These are phyloP conservation scores for Zygoascus biomembranicola DNA, from an alignment of 805 yeast species.

Conservation along the genomic window DNA sequence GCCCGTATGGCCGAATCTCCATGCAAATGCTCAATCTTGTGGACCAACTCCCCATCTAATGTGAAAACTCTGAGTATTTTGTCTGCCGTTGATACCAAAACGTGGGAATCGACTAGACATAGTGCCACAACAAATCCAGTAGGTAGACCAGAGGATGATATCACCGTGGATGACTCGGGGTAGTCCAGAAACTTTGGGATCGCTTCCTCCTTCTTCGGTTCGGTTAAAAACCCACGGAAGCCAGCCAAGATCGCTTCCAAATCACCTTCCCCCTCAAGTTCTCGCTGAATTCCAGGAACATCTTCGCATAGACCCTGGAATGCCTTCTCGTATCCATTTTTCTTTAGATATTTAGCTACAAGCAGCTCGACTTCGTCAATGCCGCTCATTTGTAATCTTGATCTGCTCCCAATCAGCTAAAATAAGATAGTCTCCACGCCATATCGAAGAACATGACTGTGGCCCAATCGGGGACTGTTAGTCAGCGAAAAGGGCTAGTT, in stretches of 20 bases:
- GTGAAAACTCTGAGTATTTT: constrained; percentile 3
- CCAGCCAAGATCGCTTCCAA: background rate
- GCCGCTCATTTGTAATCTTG: background rate
- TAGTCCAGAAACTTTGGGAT: background rate
- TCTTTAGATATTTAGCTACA: constrained; percentile 10
- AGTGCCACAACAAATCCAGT: constrained; percentile 3
- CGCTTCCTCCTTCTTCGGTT: background rate
- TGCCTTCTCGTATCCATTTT: constrained; percentile 7
- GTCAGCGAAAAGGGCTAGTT: too few species aligned
- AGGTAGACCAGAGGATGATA: background rate
- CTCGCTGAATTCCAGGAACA: background rate
- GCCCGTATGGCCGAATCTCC: constrained; percentile 9
- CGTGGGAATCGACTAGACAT: background rate
- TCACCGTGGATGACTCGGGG: background rate
- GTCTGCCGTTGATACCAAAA: constrained; percentile 10
- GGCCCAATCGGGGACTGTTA: too few species aligned
- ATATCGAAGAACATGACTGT: too few species aligned
- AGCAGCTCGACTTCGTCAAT: background rate
- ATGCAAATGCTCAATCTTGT: constrained; percentile 6
- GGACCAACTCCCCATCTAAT: constrained; percentile 2
- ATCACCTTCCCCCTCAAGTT: background rate
- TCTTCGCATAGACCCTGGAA: constrained; percentile 4
- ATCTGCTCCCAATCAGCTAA: too few species aligned
- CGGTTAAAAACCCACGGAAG: background rate
- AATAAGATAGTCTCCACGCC: too few species aligned